Conservation (phyloP, 495 filamentous ascomycete genomes). For the Viridothelium virens region DNA sequence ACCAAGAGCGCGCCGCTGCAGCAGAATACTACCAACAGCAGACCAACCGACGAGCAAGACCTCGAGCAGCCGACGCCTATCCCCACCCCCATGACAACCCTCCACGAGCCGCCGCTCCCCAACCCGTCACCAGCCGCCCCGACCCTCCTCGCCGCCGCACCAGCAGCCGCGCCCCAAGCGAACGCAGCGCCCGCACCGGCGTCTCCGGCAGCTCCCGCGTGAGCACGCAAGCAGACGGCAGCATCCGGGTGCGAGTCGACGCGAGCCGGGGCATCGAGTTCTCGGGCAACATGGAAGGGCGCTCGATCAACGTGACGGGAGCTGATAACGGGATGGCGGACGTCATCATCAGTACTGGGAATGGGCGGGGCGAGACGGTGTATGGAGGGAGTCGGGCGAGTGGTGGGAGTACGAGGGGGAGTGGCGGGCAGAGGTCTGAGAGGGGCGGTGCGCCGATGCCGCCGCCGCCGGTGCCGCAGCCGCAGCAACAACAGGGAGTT, state of each 20-base stretch:
- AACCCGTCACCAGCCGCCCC: neutral
- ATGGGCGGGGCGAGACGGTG: neutral
- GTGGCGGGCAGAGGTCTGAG: neutral
- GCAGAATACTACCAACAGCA: neutral
- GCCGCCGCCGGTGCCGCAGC: no score
- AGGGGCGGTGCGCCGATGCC: neutral
- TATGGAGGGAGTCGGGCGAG: slow-evolving; percentile 3
- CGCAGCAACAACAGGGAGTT: no score
- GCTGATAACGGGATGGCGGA: neutral
- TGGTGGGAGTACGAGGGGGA: neutral
- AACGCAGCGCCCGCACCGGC: neutral
- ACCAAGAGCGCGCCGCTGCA: neutral
- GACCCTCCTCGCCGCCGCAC: neutral
- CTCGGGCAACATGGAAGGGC: neutral
- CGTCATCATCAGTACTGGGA: neutral
- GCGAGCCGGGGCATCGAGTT: neutral
- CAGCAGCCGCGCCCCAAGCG: neutral
- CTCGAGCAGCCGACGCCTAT: neutral
- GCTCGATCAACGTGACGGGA: neutral
- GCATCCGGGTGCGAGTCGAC: slow-evolving; percentile 1
- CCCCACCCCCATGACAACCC: neutral
- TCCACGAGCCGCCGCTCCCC: neutral
- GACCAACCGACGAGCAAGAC: neutral
- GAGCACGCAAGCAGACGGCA: slow-evolving; percentile 4
- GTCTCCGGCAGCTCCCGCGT: neutral